A percentile compares a stretch with the other conserved stretches of the same genome.
Conservation (phyloP, 495 filamentous ascomycete species). For the Aspergillus taichungensis region DNA sequence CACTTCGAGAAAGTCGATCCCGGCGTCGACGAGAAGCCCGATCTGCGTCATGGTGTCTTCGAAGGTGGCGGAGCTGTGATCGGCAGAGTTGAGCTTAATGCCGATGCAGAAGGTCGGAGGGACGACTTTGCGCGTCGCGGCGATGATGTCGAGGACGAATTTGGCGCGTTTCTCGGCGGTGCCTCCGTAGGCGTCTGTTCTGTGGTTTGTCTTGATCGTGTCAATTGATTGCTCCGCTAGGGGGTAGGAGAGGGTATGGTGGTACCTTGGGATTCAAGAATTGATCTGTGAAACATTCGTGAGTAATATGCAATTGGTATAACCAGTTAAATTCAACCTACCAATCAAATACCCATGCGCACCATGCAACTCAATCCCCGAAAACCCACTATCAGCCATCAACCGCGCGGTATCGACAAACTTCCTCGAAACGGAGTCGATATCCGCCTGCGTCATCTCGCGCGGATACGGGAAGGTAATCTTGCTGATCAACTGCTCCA, state of each 20-base stretch:
- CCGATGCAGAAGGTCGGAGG: constrained; percentile 45
- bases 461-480: constrained; percentile 34
- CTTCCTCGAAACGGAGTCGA: constrained; percentile 33
- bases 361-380: constrained; percentile 47
- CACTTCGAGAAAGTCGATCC: constrained; percentile 56
- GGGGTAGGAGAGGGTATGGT: not conserved
- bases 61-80: constrained; percentile 38
- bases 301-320: not conserved
- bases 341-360: constrained; percentile 53
- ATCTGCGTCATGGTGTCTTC: constrained; percentile 47
- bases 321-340: constrained; percentile 3
- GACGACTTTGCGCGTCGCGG: constrained; percentile 33
- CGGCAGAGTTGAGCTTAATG: constrained; percentile 55
- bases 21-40: constrained; percentile 38
- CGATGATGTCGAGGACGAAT: constrained; percentile 41
- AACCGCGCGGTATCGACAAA: constrained; percentile 42
- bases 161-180: constrained; percentile 33
- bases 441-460: constrained; percentile 43
- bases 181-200: constrained; percentile 43
- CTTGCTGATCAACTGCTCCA: constrained; percentile 24
- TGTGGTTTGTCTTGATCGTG: constrained; percentile 28
- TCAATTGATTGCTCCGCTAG: not conserved
- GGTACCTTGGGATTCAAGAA: constrained; percentile 33
- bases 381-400: constrained; percentile 43
- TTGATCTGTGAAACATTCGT: constrained; percentile 21